phyloP scores from a whole-genome alignment of 768 basidiomycete species.

The Daedaleopsis sinensis region DNA sequence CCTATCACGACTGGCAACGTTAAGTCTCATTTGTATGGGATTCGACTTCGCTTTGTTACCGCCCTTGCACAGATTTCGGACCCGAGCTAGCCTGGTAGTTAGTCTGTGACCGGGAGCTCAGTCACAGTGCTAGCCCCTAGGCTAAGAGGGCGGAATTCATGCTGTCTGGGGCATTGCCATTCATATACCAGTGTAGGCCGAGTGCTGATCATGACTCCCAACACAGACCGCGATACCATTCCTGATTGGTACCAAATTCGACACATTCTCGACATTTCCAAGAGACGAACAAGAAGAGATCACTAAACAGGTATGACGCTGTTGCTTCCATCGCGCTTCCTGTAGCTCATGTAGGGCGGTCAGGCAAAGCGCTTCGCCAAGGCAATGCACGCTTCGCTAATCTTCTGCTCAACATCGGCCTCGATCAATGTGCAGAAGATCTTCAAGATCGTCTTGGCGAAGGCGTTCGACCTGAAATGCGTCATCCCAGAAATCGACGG shows the following conservation, averaged over 20 bases:
- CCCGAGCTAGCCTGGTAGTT: too few relatives aligned
- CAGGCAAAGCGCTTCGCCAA: constrained; percentile 97
- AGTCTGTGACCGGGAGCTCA: too few relatives aligned
- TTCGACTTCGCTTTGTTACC: too few relatives aligned
- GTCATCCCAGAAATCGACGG: constrained; percentile 98
- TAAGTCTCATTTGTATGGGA: too few relatives aligned
- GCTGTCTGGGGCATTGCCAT: too few relatives aligned
- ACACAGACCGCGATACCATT: constrained; percentile 95
- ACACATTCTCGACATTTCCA: constrained; percentile 94
- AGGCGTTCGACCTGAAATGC: constrained; percentile 98
- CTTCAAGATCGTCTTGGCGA: constrained; percentile 96
- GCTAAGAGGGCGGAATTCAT: too few relatives aligned
- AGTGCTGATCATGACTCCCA: neutral
- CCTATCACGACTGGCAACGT: too few relatives aligned
- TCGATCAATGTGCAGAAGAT: constrained; percentile 99
- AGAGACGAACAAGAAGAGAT: constrained; percentile 99
- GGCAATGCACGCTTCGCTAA: constrained; percentile 99
- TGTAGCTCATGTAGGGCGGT: constrained; percentile 2
- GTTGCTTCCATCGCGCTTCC: neutral
- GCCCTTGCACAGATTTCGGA: too few relatives aligned
- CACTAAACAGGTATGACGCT: constrained; percentile 80
- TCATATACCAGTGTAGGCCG: too few relatives aligned
- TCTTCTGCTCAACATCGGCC: constrained; percentile 98
- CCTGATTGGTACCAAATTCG: constrained; percentile 97
- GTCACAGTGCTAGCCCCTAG: too few relatives aligned